These are phyloP conservation scores for Stemphylium beticola DNA, from an alignment of 2,329 filamentous ascomycete species.

Conservation along the genomic window DNA sequence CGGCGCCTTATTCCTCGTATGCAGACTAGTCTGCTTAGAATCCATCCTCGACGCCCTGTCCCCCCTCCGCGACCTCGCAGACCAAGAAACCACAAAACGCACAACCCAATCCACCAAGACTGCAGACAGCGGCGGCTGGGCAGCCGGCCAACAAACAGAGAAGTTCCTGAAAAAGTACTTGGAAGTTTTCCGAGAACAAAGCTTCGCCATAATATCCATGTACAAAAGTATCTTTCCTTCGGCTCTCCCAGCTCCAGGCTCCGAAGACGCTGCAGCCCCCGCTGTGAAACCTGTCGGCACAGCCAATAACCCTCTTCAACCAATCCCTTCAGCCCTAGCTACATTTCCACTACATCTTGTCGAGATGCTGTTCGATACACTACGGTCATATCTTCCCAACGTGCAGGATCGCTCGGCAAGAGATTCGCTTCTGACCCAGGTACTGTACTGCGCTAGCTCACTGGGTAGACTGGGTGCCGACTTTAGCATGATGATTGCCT, in stretches of 20 bases:
- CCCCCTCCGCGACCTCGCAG: conserved; percentile 84
- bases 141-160: conserved; percentile 88
- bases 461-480: conserved; percentile 88
- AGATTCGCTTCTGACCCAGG: conserved; percentile 89
- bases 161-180: conserved; percentile 93
- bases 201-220: conserved; percentile 93
- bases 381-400: conserved; percentile 78
- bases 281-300: conserved; percentile 28
- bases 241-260: conserved; percentile 53
- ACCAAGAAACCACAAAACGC: conserved; percentile 73
- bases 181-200: conserved; percentile 97
- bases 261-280: conserved; percentile 30
- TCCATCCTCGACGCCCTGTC: conserved; percentile 82
- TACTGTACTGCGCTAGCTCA: conserved; percentile 91
- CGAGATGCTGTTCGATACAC: conserved; percentile 77
- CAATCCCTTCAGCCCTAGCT: conserved; percentile 76
- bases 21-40: conserved; percentile 79
- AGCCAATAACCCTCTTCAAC: conserved; percentile 52
- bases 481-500: conserved; percentile 85
- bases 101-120: conserved; percentile 33
- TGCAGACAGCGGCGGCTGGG: conserved; percentile 58
- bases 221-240: conserved; percentile 87
- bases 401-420: conserved; percentile 79
- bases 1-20: conserved; percentile 85
- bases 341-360: conserved; percentile 87